phyloP scores from a whole-genome alignment of 352 stramenopile genomes.

The Phytopythium mirpurense region DNA sequence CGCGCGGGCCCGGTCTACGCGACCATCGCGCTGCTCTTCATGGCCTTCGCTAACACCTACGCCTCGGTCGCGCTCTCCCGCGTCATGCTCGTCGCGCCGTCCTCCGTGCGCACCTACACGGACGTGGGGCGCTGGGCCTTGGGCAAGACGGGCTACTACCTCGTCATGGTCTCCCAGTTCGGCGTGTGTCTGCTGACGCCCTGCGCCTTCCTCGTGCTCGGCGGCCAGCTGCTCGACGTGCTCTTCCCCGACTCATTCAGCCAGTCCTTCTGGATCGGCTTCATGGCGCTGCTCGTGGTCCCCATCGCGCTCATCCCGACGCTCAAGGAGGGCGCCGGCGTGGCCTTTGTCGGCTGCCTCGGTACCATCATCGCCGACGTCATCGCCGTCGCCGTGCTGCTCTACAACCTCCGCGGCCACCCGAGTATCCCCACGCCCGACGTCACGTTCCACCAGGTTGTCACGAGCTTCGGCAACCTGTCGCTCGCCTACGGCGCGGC shows the following conservation, averaged over 20 bases:
- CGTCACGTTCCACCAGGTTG: slow-evolving; percentile 33
- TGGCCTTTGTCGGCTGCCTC: slow-evolving; percentile 33
- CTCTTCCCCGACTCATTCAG: slow-evolving; percentile 42
- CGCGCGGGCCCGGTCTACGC: slow-evolving; percentile 30
- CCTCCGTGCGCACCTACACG: slow-evolving; percentile 37
- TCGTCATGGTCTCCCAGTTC: slow-evolving; percentile 34
- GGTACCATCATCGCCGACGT: slow-evolving; percentile 40
- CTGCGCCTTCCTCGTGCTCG: slow-evolving; percentile 45
- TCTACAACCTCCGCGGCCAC: slow-evolving; percentile 31
- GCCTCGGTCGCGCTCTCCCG: slow-evolving; percentile 30
- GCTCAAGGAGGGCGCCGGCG: slow-evolving; percentile 35
- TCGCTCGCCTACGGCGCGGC: slow-evolving; percentile 45
- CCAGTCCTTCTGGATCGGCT: slow-evolving; percentile 35
- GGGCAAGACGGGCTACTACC: slow-evolving; percentile 32
- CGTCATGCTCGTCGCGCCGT: slow-evolving; percentile 33
- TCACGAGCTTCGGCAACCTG: slow-evolving; percentile 45
- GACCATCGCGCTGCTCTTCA: slow-evolving; percentile 37
- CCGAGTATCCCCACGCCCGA: slow-evolving; percentile 24
- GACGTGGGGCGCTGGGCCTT: slow-evolving; percentile 49
- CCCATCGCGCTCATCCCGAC: slow-evolving; percentile 41
- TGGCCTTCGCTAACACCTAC: slow-evolving; percentile 48
- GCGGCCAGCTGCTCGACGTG: slow-evolving; percentile 29
- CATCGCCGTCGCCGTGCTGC: slow-evolving; percentile 29
- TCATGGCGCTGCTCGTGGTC: slow-evolving; percentile 41
- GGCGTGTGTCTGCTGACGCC: slow-evolving; percentile 33